Base-by-base conservation (phyloP, 2,329 filamentous ascomycete species). In the Alternaria arbusti region DNA sequence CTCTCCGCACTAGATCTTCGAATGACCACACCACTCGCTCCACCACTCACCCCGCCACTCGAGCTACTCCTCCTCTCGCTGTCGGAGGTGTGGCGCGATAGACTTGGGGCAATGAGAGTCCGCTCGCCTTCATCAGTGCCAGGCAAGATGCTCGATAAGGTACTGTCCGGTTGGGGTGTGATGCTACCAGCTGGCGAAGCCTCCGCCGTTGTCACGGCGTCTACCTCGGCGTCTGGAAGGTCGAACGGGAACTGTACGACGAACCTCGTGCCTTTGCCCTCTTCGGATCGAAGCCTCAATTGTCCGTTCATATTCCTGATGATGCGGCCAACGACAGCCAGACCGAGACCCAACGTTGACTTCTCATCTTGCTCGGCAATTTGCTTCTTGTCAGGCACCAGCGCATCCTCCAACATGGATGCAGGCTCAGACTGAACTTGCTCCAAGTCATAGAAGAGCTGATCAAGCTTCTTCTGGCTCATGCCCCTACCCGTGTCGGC, bases 271-370 rank as follows among this genome's bases (percentile, higher is more conserved):
- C 94, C 94, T 70, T 90, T 91, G 2, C 91, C 91, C 74, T 91
- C 87, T 72, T 96, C 92, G 0, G 93, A 97, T 72, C 94, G 95
- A 1, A 97, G 82, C 2, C 93, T 88, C 28, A 97, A 80, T 73
- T 97, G 94, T 0, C 94, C 94, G 62, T 95, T 90, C 92, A 97
- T 96, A 73, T 94, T 97, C n/a, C 90, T 88, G 30, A 97, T 86
- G 36, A 93, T 92, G 40, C 94, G 88, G 15, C 92, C 91, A n/a
- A 97, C 94, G 12, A 96, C 85, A 0, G 94, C 94, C n/a, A 97
- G 84, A 0, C 94, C 94, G 10, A 97, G 85, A 0, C 94, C 94
- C 1, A 97, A 80, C 0, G 89, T 89, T 10, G 82, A 81, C 56
- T 82, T 82, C 8, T 80, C 74, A 5, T 71, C 65, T 10, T 77